Evolutionary conservation across 306 rosid species (phyloP).

Genomic region (Gleditsia sinensis): DNA sequence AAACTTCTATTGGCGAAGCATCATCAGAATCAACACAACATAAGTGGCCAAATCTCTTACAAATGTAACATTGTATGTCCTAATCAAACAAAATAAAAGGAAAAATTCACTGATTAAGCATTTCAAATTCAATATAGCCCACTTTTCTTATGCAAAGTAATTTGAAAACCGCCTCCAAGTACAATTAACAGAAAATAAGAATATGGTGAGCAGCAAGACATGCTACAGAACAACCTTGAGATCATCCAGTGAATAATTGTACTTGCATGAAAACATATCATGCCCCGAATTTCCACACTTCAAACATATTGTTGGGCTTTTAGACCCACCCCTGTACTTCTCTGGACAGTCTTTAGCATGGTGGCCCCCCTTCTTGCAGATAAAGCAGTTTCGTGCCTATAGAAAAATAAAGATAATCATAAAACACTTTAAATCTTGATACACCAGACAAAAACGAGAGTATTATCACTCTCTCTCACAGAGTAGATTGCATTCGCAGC

Average conservation of each 20-base stretch:
- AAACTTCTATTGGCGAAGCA: conserved; percentile 35
- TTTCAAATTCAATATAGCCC: conserved; percentile 1
- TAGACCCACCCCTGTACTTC: conserved; percentile 44
- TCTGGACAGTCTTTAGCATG: conserved; percentile 86
- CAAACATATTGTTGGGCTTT: conserved; percentile 53
- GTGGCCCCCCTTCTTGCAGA: conserved; percentile 76
- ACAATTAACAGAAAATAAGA: conserved; percentile 12
- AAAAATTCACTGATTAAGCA: conserved; percentile 15
- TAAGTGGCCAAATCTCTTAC: conserved; percentile 77
- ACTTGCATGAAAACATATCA: conserved; percentile 77
- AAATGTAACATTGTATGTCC: conserved; percentile 73
- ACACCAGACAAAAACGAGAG: no score
- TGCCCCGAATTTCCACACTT: conserved; percentile 85
- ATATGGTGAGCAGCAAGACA: not conserved
- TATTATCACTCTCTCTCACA: no score
- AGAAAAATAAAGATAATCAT: not conserved
- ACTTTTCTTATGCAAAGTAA: conserved; percentile 3
- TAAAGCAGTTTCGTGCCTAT: conserved; percentile 67
- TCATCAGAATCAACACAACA: conserved; percentile 57
- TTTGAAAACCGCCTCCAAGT: conserved; percentile 1
- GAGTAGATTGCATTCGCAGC: no score
- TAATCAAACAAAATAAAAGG: conserved; percentile 37
- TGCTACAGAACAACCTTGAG: conserved; percentile 56
- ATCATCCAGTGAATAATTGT: conserved; percentile 62
- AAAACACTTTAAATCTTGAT: no score